Base-by-base conservation (phyloP, 257 asterid genomes). In the Linderniella brevidens region DNA sequence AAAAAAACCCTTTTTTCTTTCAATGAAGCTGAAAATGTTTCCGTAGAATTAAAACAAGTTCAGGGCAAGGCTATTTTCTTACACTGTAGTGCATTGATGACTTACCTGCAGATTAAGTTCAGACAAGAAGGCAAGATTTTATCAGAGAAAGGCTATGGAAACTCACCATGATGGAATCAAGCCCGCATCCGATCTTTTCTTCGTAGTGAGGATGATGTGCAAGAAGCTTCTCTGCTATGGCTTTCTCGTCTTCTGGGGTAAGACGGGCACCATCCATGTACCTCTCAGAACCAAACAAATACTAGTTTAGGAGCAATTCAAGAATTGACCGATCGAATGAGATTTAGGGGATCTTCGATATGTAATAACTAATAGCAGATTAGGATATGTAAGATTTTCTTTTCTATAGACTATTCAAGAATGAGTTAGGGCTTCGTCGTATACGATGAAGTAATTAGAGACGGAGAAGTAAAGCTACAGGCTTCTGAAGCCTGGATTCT, bases 151-250 rank as follows among this genome's bases (percentile, higher is more conserved):
- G 3, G 35, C 16, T 49, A 1, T 37, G 9, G 48, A 57, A 54
- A 72, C 92, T 67, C 53, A 85, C 98, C 98, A 90, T 85, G 51
- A 90, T 90, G 10, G 87, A 85, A 66, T 90, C 88, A 36, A 90
- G 69, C n/a, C 98, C 98, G 53, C 82, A 70, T 16, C 96, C 98
- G 62, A 90, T 81, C 71, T 90, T 90, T 48, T 77, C 95, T 60
- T 64, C 75, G 20, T 71, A 68, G 67, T 64, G 93, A 49, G 98
- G 98, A 69, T 88, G 98, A 67, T 84, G 73, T 7, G 63, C 71
- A 64, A 88, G 98, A 70, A 88, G 87, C 52, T 75, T 84, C 20
- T 72, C 77, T 3, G 77, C 59, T 49, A 90, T 82, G 15, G 51
- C 64, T 73, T 69, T 71, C 72, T 81, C 88, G 44, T 90, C 98